phyloP scores from a whole-genome alignment of 805 yeast species.

The Candida lessepsii region DNA sequence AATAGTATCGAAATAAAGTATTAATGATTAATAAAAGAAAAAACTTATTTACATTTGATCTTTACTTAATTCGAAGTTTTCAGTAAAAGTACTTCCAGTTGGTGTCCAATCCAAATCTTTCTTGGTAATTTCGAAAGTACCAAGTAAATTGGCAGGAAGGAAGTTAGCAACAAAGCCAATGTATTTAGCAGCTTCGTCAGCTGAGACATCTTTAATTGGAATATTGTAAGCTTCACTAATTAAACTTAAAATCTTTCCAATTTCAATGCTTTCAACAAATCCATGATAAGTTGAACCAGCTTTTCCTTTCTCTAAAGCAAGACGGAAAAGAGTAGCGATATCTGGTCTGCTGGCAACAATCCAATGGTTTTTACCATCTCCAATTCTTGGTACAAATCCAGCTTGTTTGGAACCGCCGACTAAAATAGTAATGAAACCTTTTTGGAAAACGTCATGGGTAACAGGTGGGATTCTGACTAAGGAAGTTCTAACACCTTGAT shows the following conservation, averaged over 20 bases:
- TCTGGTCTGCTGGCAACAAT: slow-evolving; percentile 30
- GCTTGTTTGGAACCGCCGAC: slow-evolving; percentile 27
- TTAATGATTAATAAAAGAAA: too few relatives aligned
- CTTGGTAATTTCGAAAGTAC: slow-evolving; percentile 18
- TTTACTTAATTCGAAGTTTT: neutral
- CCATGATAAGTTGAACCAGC: slow-evolving; percentile 14
- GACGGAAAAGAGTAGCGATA: slow-evolving; percentile 26
- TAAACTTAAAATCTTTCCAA: slow-evolving; percentile 25
- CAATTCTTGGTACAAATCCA: slow-evolving; percentile 33
- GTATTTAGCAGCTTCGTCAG: slow-evolving; percentile 13
- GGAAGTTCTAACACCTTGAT: slow-evolving; percentile 21
- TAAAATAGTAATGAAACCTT: slow-evolving; percentile 22
- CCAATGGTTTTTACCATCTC: slow-evolving; percentile 28
- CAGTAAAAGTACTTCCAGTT: neutral
- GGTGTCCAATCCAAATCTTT: slow-evolving; percentile 27
- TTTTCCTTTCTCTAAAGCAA: slow-evolving; percentile 13
- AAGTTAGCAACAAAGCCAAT: slow-evolving; percentile 12
- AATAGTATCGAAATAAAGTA: too few relatives aligned
- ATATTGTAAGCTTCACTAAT: slow-evolving; percentile 20
- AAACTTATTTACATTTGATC: neutral
- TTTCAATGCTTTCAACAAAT: slow-evolving; percentile 18
- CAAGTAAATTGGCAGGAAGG: slow-evolving; percentile 7
- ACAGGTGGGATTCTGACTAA: slow-evolving; percentile 30
- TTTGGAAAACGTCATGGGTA: slow-evolving; percentile 32
- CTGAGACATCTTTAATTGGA: slow-evolving; percentile 15